Conservation (phyloP, 169 alveolate genomes). For the Amoebophrya sp. region DNA sequence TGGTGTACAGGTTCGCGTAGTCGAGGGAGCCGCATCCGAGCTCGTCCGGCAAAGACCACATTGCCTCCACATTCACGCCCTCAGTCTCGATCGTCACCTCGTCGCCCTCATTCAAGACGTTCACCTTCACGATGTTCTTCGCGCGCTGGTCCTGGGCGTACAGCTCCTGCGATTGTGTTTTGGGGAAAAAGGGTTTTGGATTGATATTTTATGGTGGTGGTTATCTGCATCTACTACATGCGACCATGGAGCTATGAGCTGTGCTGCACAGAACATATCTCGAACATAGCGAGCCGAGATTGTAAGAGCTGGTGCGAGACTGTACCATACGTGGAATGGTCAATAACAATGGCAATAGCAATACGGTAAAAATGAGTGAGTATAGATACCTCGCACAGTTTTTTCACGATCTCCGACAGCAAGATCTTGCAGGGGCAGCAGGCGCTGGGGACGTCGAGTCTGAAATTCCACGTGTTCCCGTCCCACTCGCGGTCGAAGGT, state of each 20-base stretch:
- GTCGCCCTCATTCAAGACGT: not conserved
- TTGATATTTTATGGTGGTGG: too few species aligned
- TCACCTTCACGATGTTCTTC: not conserved
- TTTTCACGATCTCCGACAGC: not conserved
- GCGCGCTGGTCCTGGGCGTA: not conserved
- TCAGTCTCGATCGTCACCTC: constrained; percentile 46
- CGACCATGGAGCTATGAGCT: too few species aligned
- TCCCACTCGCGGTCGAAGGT: not conserved
- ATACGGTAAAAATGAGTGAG: not conserved
- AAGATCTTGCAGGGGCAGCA: not conserved
- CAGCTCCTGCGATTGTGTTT: not conserved
- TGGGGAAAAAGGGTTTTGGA: not conserved
- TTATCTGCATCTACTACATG: too few species aligned
- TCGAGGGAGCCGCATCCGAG: constrained; percentile 58
- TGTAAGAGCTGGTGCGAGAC: not conserved
- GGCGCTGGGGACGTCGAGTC: not conserved
- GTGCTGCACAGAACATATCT: not conserved
- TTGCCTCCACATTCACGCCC: constrained; percentile 65
- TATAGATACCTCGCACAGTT: not conserved
- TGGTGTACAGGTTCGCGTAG: constrained; percentile 69
- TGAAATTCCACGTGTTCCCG: not conserved
- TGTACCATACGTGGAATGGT: not conserved
- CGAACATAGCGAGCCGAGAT: not conserved
- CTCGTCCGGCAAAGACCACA: constrained; percentile 21
- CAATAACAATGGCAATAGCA: not conserved